Conservation (phyloP, 306 rosid species). For the Rosa chinensis region DNA sequence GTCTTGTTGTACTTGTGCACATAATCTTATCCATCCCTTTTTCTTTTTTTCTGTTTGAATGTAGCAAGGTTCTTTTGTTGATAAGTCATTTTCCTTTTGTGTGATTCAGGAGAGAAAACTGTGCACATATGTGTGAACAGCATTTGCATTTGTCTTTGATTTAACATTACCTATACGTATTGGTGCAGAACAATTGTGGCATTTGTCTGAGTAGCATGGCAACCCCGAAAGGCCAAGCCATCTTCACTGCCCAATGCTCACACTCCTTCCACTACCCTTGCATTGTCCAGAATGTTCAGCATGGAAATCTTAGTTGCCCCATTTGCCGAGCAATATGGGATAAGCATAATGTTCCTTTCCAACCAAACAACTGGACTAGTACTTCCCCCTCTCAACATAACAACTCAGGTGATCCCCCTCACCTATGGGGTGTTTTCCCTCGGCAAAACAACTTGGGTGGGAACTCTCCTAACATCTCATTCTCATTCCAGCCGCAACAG, state of each 20-base stretch:
- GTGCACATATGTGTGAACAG: not conserved
- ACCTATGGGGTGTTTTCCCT: not conserved
- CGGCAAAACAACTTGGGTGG: not conserved
- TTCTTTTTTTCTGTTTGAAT: not conserved
- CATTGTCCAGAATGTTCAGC: conserved; percentile 14
- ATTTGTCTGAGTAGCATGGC: conserved; percentile 9
- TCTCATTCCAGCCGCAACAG: not conserved
- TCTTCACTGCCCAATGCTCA: conserved; percentile 17
- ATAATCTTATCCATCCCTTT: not conserved
- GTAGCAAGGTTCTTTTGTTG: not conserved
- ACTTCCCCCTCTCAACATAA: not conserved
- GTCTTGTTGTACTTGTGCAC: not conserved
- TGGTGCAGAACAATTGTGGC: conserved; percentile 19
- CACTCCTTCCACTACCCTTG: conserved; percentile 19
- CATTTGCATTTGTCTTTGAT: not conserved
- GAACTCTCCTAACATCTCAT: not conserved
- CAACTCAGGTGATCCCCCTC: not conserved
- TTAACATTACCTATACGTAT: not conserved
- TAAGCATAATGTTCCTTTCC: conserved; percentile 8
- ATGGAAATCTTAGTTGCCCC: conserved; percentile 17
- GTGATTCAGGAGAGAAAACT: not conserved
- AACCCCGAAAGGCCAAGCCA: conserved; percentile 8
- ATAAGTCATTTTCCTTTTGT: not conserved
- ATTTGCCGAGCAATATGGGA: conserved; percentile 10
- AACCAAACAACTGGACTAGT: not conserved